phyloP scores from a whole-genome alignment of 225 moss, liverwort and hornwort species.

The Thuidium tamariscinum region DNA sequence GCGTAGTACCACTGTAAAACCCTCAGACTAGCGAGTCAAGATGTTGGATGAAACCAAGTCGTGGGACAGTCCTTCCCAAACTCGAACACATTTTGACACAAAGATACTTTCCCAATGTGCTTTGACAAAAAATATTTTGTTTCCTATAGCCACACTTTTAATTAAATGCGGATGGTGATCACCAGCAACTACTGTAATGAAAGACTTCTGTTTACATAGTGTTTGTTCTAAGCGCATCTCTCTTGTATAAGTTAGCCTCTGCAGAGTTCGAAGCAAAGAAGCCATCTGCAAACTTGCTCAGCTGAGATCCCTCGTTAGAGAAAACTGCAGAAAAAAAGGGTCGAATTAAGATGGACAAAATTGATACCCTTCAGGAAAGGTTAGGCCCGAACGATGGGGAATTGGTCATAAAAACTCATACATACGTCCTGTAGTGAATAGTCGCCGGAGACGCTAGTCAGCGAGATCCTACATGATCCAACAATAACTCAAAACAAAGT shows the following conservation, averaged over 20 bases:
- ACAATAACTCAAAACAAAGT: background rate
- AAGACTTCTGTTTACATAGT: no score
- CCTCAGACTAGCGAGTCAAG: background rate
- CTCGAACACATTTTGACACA: background rate
- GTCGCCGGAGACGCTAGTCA: background rate
- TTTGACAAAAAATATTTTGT: background rate
- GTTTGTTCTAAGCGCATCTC: background rate
- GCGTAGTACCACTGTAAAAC: no score
- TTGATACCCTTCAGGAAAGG: background rate
- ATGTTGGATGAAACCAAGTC: background rate
- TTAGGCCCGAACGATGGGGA: background rate
- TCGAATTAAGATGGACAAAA: background rate
- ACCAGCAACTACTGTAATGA: background rate
- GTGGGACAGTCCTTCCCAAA: background rate
- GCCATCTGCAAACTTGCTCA: background rate
- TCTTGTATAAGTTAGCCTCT: background rate
- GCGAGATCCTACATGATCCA: background rate
- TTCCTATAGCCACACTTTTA: background rate
- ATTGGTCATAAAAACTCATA: background rate
- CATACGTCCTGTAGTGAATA: background rate
- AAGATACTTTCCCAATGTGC: background rate
- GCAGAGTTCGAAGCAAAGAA: background rate
- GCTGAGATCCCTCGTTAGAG: background rate
- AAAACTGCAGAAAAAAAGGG: background rate
- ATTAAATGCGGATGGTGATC: background rate